Conservation (phyloP, 805 yeast genomes). For the Wickerhamiella galacta region DNA sequence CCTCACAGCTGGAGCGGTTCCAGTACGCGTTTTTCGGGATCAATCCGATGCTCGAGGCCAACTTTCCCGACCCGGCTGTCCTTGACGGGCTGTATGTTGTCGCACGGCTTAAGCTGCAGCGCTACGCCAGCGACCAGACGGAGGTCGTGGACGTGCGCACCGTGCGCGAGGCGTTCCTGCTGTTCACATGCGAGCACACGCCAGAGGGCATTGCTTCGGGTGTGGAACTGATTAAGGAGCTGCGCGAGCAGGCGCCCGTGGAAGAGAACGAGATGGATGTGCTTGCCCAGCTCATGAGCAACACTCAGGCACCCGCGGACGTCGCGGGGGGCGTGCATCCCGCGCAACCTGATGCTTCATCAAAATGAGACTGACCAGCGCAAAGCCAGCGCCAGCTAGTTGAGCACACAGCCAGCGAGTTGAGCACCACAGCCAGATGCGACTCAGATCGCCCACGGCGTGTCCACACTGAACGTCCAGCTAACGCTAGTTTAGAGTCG, state of each 20-base stretch:
- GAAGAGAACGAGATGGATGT: conserved; percentile 14
- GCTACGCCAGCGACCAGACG: conserved; percentile 26
- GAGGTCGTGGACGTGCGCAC: conserved; percentile 15
- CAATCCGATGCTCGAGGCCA: conserved; percentile 45
- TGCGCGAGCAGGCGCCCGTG: conserved; percentile 28
- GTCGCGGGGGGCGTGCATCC: too few species aligned
- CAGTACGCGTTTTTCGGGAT: conserved; percentile 79
- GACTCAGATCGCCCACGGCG: too few species aligned
- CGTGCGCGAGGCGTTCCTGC: conserved; percentile 31
- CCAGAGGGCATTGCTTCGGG: conserved; percentile 27
- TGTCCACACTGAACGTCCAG: too few species aligned
- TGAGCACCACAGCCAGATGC: too few species aligned
- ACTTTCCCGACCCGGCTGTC: conserved; percentile 41
- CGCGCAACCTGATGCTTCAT: too few species aligned
- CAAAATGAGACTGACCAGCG: too few species aligned
- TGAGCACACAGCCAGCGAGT: too few species aligned
- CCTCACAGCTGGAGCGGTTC: conserved; percentile 57
- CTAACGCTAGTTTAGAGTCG: too few species aligned
- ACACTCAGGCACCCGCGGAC: conserved; percentile 1
- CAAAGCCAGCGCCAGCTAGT: too few species aligned
- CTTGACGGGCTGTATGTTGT: conserved; percentile 51
- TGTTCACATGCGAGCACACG: conserved; percentile 31
- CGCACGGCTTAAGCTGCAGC: conserved; percentile 48
- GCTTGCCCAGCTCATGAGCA: conserved; percentile 17
- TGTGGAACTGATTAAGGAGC: conserved; percentile 26